Conservation (phyloP, 495 filamentous ascomycete genomes). For the Xylaria bambusicola region DNA sequence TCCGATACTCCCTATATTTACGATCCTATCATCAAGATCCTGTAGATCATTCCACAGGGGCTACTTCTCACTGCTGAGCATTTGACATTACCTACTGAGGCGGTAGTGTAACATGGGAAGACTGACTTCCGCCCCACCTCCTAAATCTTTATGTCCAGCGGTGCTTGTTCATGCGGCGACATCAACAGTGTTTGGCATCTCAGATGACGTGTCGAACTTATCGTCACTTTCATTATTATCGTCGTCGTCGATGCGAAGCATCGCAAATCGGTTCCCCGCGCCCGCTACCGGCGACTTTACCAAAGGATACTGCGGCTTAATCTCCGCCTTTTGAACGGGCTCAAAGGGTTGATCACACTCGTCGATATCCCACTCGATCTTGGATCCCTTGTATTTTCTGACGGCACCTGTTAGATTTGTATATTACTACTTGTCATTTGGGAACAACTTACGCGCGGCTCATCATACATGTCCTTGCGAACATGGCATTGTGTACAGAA, state of each 20-base stretch:
- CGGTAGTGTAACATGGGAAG: too few relatives aligned
- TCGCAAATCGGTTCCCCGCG: slow-evolving; percentile 63
- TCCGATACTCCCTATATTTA: slow-evolving; percentile 11
- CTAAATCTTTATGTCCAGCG: too few relatives aligned
- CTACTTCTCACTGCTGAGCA: too few relatives aligned
- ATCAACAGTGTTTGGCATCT: slow-evolving; percentile 14
- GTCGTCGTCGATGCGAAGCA: slow-evolving; percentile 59
- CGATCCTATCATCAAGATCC: neutral
- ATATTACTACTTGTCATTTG: neutral
- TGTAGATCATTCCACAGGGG: too few relatives aligned
- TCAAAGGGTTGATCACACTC: slow-evolving; percentile 68
- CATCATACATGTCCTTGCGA: slow-evolving; percentile 78
- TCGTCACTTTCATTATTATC: slow-evolving; percentile 37
- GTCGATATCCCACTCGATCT: slow-evolving; percentile 71
- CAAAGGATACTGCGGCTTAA: slow-evolving; percentile 35
- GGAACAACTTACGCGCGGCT: slow-evolving; percentile 56
- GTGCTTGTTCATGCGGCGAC: slow-evolving; percentile 11
- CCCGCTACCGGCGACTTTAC: slow-evolving; percentile 34
- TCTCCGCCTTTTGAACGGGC: slow-evolving; percentile 15
- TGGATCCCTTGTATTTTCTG: slow-evolving; percentile 69
- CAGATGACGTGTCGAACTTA: slow-evolving; percentile 21
- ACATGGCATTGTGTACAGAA: slow-evolving; percentile 74
- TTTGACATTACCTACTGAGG: too few relatives aligned
- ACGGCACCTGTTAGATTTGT: slow-evolving; percentile 5
- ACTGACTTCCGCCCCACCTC: too few relatives aligned